Base-by-base conservation (phyloP, 441 rosid species). In the Pelargonium fulgidum region DNA sequence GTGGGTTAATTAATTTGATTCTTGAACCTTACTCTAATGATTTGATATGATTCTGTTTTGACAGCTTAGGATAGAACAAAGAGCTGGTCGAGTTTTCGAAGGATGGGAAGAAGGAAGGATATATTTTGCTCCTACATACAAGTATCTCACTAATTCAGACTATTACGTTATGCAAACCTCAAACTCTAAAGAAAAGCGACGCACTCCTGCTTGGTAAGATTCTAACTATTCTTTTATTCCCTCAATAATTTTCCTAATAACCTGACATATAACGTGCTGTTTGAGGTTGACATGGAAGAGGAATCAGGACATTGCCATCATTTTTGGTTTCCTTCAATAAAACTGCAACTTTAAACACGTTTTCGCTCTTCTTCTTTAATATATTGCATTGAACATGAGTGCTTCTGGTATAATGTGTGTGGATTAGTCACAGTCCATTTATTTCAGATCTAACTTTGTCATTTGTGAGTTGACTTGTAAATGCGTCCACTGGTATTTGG, bases 91-190 rank as follows among this genome's bases (percentile, higher is more conserved):
- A 72, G 79, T 91, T 47, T 93, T 93, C 67, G 66, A 80, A 72
- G 99, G 97, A 17, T 93, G 99, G 99, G 83, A 87, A 78, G 99
- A 93, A 77, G 99, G 99, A 8, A 81, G 62, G 16, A 93, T 93
- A 24, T 75, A 73, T 50, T 93, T 93, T 61, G 89, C 97, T 67
- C 99, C 99, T 12, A 93, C 99, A 8, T 93, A 93, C 80, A 93
- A 93, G 74, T 93, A 91, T 72, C 73, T 79, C 36, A 29, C 70
- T 6, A 78, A 91, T 71, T 91, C 99, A 1, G 95, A 93, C 47
- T 73, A 75, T 70, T 93, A 93, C 64, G 96, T 78, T 3, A 86
- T 29, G 45, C 92, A 83, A 75, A 74, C 78, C 44, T 78, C 76
- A 45, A 85, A 84, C 62, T 82, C 91, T 12, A 88, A 88, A 69